Evolutionary conservation across 1,284 basidiomycete species (phyloP).

Genomic region (Vanrija humicola): DNA sequence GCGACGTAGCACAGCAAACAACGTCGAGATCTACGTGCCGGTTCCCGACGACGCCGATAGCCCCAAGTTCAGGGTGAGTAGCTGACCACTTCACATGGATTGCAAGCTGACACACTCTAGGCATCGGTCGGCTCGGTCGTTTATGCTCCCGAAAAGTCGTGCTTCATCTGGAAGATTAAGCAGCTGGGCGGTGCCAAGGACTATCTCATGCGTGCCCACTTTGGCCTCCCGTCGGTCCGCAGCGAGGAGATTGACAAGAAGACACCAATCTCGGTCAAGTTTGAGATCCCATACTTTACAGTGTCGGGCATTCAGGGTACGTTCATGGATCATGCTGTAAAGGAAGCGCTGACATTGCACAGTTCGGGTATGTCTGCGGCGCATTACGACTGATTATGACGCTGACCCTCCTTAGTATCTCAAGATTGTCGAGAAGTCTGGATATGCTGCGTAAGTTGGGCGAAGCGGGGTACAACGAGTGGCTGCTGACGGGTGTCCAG

Average conservation of each 20-base stretch:
- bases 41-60: slow-evolving; percentile 98
- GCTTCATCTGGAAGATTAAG: slow-evolving; percentile 98
- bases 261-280: slow-evolving; percentile 92
- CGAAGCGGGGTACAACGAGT: background rate
- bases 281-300: slow-evolving; percentile 97
- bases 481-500: background rate
- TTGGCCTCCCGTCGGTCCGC: slow-evolving; percentile 84
- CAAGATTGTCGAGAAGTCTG: slow-evolving; percentile 98
- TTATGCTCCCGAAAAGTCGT: slow-evolving; percentile 91
- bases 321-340: background rate
- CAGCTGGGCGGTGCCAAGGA: slow-evolving; percentile 87
- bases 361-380: no score
- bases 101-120: slow-evolving; percentile 49
- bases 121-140: slow-evolving; percentile 87
- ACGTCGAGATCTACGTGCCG: slow-evolving; percentile 96
- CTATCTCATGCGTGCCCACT: slow-evolving; percentile 93
- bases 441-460: slow-evolving; percentile 67
- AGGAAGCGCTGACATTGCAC: no score
- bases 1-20: slow-evolving; percentile 91
- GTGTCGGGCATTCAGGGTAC: slow-evolving; percentile 80
- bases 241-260: slow-evolving; percentile 82
- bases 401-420: slow-evolving; percentile 68
- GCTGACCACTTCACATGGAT: no score
- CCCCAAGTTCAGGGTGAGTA: slow-evolving; percentile 70
- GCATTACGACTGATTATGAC: background rate